Evolutionary conservation across 2,329 filamentous ascomycete species (phyloP).

Genomic region (Neofusicoccum sp.): DNA sequence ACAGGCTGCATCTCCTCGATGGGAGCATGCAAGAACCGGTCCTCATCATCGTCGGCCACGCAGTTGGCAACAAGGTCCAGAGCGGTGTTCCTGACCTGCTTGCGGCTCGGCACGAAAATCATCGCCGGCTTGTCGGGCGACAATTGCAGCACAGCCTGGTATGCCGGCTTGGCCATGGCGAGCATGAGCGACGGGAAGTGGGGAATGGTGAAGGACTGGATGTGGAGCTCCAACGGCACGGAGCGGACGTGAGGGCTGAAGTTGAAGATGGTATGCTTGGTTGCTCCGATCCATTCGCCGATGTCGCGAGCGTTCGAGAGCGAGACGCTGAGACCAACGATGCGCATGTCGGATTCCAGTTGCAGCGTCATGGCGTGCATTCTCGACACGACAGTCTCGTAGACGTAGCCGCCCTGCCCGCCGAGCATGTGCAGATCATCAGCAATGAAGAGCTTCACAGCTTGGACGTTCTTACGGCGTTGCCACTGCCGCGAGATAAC

Average conservation of each 20-base stretch:
- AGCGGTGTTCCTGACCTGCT: slow-evolving; percentile 85
- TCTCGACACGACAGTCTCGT: slow-evolving; percentile 94
- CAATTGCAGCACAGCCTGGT: slow-evolving; percentile 82
- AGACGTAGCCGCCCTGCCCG: slow-evolving; percentile 80
- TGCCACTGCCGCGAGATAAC: slow-evolving; percentile 95
- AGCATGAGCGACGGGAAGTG: slow-evolving; percentile 98
- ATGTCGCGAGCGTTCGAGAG: slow-evolving; percentile 90
- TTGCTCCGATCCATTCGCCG: slow-evolving; percentile 96
- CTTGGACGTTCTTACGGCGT: slow-evolving; percentile 90
- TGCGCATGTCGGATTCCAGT: slow-evolving; percentile 78
- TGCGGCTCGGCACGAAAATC: slow-evolving; percentile 88
- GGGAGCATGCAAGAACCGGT: slow-evolving; percentile 86
- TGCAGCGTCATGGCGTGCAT: slow-evolving; percentile 96
- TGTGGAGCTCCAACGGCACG: slow-evolving; percentile 85
- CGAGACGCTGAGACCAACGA: slow-evolving; percentile 86
- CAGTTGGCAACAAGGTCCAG: slow-evolving; percentile 86
- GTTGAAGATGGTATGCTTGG: slow-evolving; percentile 98
- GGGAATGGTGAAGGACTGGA: slow-evolving; percentile 92
- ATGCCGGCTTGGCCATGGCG: slow-evolving; percentile 94
- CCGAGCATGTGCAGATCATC: slow-evolving; percentile 95
- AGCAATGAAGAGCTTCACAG: slow-evolving; percentile 85
- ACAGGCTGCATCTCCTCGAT: slow-evolving; percentile 78
- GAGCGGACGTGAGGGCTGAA: slow-evolving; percentile 91
- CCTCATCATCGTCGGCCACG: slow-evolving; percentile 84
- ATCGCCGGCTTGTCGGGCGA: slow-evolving; percentile 87